Evolutionary conservation across 805 yeast genomes (phyloP).

Genomic region (Kodamaea jinghongensis): DNA sequence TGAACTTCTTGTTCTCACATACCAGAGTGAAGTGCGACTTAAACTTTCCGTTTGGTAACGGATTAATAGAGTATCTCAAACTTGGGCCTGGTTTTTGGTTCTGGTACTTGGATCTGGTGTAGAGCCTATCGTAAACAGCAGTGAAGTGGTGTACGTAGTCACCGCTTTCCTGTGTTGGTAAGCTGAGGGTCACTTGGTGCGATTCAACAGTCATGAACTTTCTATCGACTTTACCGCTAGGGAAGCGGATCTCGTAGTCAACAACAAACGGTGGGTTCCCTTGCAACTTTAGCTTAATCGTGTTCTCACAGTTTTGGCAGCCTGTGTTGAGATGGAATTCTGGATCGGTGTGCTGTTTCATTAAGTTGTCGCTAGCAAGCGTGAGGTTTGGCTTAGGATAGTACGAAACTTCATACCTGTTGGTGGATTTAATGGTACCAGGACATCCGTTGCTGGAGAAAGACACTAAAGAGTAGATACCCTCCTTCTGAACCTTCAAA

Average conservation of each 20-base stretch:
- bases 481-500: constrained; percentile 37
- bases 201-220: constrained; percentile 32
- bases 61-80: constrained; percentile 45
- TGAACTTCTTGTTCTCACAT: constrained; percentile 33
- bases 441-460: constrained; percentile 45
- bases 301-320: constrained; percentile 30
- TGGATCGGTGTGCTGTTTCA: constrained; percentile 25
- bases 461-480: constrained; percentile 38
- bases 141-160: constrained; percentile 57
- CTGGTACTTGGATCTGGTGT: constrained; percentile 37
- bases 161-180: constrained; percentile 51
- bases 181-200: constrained; percentile 28
- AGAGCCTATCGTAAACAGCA: constrained; percentile 64
- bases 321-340: constrained; percentile 24
- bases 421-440: constrained; percentile 32
- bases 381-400: constrained; percentile 25
- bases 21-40: constrained; percentile 44
- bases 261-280: constrained; percentile 71
- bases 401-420: constrained; percentile 21
- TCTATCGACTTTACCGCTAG: constrained; percentile 48
- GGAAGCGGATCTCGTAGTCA: constrained; percentile 59
- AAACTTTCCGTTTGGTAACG: constrained; percentile 61
- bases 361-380: constrained; percentile 14
- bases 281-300: constrained; percentile 38
- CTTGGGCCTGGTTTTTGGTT: constrained; percentile 13